A percentile compares a stretch with the other conserved stretches of the same genome.
phyloP scores from a whole-genome alignment of 306 rosid genomes.

The Quercus parvula region DNA sequence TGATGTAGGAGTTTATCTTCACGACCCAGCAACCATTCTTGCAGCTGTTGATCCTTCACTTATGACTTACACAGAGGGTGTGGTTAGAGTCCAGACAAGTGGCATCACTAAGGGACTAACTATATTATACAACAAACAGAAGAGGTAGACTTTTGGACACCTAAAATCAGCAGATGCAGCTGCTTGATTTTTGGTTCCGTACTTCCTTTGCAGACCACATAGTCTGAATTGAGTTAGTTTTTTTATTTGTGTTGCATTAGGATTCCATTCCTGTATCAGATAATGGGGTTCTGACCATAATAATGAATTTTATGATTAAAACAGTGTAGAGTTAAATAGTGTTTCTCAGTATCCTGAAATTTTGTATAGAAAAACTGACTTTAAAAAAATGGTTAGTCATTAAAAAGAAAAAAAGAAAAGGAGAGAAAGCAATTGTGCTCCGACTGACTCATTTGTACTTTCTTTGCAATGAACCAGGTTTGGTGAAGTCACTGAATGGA shows the following conservation, averaged over 20 bases:
- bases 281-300: neutral
- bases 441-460: neutral
- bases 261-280: neutral
- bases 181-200: neutral
- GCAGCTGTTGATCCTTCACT: conserved; percentile 81
- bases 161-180: neutral
- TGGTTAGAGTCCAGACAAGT: conserved; percentile 83
- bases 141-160: conserved; percentile 39
- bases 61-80: conserved; percentile 70
- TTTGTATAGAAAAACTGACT: neutral
- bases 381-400: neutral
- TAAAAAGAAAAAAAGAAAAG: neutral
- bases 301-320: neutral
- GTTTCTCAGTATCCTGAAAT: neutral
- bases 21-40: conserved; percentile 76
- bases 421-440: neutral
- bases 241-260: neutral
- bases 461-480: conserved; percentile 51
- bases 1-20: conserved; percentile 83
- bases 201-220: too few species aligned
- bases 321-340: neutral
- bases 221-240: neutral
- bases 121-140: conserved; percentile 62
- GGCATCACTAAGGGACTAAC: conserved; percentile 94
- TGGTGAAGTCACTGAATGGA: conserved; percentile 84